Evolutionary conservation across 805 yeast genomes (phyloP), one percentile per base, ranked within the genome.

Genomic region (Schwanniomyces occidentalis): DNA sequence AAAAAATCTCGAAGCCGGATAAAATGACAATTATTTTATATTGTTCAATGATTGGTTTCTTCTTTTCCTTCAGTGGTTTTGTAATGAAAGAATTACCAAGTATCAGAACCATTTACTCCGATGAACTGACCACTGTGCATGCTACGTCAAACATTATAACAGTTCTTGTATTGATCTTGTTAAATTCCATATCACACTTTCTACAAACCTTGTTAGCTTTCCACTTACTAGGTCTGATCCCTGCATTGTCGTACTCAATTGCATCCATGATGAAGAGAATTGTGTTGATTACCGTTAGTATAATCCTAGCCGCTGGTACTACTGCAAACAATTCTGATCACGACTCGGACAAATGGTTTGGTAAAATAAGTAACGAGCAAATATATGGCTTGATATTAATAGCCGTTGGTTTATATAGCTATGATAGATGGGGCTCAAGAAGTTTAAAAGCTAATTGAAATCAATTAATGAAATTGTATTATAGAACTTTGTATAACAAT

Each of bases 251-350:
- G 3, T 89, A 87, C 60, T 84, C 95, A 2, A 81, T 89, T 38
- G 95, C 96, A 3, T 80, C 86, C 27, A 75, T 89, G 76, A 75
- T 89, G 77, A 89, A 89, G 62, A 78, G 95, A 50, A 84, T 89
- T n/a, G 84, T 86, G 1, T 77, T 89, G 19, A 88, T 89, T 27
- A 73, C 83, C 2, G 82, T 82, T 1, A 85, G 95, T 48, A 85
- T 90, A 5, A 29, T 62, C 65, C 39, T 83, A 25, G 58, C 56
- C 1, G 37, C 75, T 73, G 69, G 73, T 71, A 23, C 82, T 71
- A 23, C 82, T 82, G 16, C 73, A 70, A 28, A 36, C 4, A 26
- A 18, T 13, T 24, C 31, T 7, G 40, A 24, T 6, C 24, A 43
- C 20, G 47, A 42, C 18, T 30, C 46, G 2, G 34, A 31, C 9